phyloP scores from a whole-genome alignment of 2,329 filamentous ascomycete species.

The Didymella keratinophila region DNA sequence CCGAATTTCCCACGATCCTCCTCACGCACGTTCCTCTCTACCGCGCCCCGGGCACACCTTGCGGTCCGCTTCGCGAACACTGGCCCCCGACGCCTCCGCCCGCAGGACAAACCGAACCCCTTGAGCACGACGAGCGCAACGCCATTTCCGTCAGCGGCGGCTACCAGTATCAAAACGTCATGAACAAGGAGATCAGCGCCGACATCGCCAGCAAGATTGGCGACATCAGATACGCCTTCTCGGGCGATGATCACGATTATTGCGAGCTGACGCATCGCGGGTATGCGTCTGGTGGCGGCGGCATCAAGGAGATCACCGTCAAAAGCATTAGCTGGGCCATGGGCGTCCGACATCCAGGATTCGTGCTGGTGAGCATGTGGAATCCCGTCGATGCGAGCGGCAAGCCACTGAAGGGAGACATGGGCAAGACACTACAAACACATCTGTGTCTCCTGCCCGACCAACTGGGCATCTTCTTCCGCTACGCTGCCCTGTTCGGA shows the following conservation, averaged over 20 bases:
- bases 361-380: conserved; percentile 88
- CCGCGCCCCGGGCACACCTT: conserved; percentile 81
- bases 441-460: conserved; percentile 91
- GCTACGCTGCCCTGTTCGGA: conserved; percentile 72
- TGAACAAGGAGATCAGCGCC: conserved; percentile 77
- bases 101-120: conserved; percentile 63
- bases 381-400: conserved; percentile 76
- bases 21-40: conserved; percentile 92
- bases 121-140: conserved; percentile 72
- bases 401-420: conserved; percentile 50
- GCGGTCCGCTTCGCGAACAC: conserved; percentile 84
- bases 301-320: conserved; percentile 82
- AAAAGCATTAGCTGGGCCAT: conserved; percentile 97
- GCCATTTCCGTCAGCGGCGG: conserved; percentile 79
- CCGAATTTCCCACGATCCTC: conserved; percentile 83
- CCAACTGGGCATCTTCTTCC: conserved; percentile 82
- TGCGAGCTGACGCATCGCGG: conserved; percentile 85
- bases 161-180: conserved; percentile 97
- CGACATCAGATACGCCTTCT: conserved; percentile 86
- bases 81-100: conserved; percentile 74
- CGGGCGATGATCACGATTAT: conserved; percentile 97
- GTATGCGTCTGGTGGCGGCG: conserved; percentile 65
- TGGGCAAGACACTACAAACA: conserved; percentile 74
- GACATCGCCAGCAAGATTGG: conserved; percentile 79
- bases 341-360: conserved; percentile 88